Evolutionary conservation across 2,329 filamentous ascomycete genomes (phyloP), one percentile per base, ranked within the genome.

Genomic region (Dichotomopilus funicola): DNA sequence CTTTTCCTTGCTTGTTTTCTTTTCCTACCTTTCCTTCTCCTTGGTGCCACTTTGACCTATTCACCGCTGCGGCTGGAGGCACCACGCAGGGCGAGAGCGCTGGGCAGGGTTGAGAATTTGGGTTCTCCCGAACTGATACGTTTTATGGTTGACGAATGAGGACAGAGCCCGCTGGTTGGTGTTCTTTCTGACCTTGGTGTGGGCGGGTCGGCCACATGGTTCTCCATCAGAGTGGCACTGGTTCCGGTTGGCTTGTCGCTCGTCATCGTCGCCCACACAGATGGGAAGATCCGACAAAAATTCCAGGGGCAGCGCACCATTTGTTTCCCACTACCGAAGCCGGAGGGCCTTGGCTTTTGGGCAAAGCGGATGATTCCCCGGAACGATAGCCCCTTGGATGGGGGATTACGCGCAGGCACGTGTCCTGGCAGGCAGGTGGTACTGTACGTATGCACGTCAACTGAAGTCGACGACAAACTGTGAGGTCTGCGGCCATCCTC

Each of bases 171-270:
- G 34, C 34, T 33, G 41, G 41, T 49, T 9, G 34, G 34, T 37
- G 45, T 43, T 40, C 36, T 36, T 36, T 40, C 37, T 12, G 8
- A 42, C 10, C 13, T 13, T 45, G 33, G 41, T 41, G 49, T 42
- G 34, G 43, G 53, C 50, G 43, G 52, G 53, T 51, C 53, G 49
- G 58, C 58, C 59, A 59, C 53, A 55, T 59, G 59, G 59, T 51
- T 56, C 54, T 45, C 56, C 56, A 55, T 53, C 40, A 31, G 13
- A n/a, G 11, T 57, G 57, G 59, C 41, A 61, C 47, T 43, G 52
- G 34, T 53, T 59, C 59, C 59, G 59, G 59, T 61, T 61, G 59
- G 59, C 34, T 50, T 56, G 49, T 34, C 55, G 38, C 47, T 31
- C 44, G 35, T 33, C 44, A 40, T 49, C n/a, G 33, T 11, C 34